Percentiles rank a stretch among this genome's conserved stretches.
These are phyloP conservation scores for Boletus calvinii DNA, from an alignment of 1,284 basidiomycete genomes.

Conservation along the genomic window DNA sequence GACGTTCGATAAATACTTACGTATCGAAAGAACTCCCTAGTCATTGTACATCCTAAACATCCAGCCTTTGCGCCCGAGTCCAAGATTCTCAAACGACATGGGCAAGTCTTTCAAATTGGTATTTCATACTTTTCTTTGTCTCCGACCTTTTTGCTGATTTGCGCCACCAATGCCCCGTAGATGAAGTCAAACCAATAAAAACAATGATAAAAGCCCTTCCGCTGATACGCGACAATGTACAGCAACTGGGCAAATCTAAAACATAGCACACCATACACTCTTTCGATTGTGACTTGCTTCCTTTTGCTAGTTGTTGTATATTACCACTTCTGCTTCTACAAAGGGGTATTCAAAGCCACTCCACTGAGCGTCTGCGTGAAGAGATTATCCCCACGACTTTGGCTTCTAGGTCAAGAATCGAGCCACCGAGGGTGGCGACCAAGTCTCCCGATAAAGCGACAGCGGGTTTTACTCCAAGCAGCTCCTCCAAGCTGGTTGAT, in stretches of 20 bases:
- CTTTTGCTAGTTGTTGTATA: constrained; percentile 12
- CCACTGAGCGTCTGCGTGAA: constrained; percentile 32
- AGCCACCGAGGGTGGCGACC: constrained; percentile 49
- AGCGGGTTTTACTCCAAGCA: constrained; percentile 46
- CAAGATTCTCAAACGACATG: constrained; percentile 60
- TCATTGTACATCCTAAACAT: constrained; percentile 61
- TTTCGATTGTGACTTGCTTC: constrained; percentile 2
- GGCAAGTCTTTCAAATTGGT: constrained; percentile 59
- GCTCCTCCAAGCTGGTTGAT: constrained; percentile 46
- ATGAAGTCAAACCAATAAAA: constrained; percentile 60
- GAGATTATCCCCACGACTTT: constrained; percentile 51
- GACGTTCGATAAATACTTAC: constrained; percentile 1
- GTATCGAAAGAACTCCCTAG: constrained; percentile 57
- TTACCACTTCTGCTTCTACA: constrained; percentile 5
- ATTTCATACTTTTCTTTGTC: constrained; percentile 12
- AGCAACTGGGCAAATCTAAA: constrained; percentile 20
- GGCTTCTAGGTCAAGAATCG: constrained; percentile 41
- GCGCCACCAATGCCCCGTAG: constrained; percentile 33
- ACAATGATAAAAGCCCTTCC: constrained; percentile 61
- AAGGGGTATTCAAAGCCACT: constrained; percentile 26
- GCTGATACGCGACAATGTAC: constrained; percentile 55
- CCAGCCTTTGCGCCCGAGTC: constrained; percentile 46
- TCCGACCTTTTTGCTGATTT: background rate
- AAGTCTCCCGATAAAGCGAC: constrained; percentile 39
- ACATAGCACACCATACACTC: constrained; percentile 12